phyloP scores from a whole-genome alignment of 768 basidiomycete genomes.

The Hysterangium stoloniferum region DNA sequence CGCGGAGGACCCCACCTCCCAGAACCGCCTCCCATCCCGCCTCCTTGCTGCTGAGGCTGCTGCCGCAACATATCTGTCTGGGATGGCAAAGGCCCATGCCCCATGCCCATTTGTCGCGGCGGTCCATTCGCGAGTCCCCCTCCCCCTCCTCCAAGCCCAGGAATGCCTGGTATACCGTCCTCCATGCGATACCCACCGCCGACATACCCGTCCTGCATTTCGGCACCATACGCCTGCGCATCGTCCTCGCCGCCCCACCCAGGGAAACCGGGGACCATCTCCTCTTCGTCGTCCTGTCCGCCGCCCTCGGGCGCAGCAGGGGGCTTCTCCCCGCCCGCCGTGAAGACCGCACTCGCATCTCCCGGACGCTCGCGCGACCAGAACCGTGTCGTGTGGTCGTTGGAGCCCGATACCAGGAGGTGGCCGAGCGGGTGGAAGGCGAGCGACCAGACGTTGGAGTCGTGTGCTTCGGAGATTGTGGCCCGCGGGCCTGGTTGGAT shows the following conservation, averaged over 20 bases:
- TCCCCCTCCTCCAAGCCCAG: constrained; percentile 46
- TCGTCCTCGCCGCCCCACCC: constrained; percentile 12
- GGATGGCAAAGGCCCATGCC: constrained; percentile 36
- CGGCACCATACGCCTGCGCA: constrained; percentile 15
- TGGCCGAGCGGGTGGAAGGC: constrained; percentile 95
- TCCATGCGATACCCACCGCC: constrained; percentile 24
- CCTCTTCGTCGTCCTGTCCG: constrained; percentile 69
- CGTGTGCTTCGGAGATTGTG: constrained; percentile 91
- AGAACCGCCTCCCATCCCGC: not conserved
- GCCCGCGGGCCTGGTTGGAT: constrained; percentile 56
- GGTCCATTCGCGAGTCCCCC: constrained; percentile 21
- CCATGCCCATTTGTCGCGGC: constrained; percentile 23
- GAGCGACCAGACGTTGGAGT: constrained; percentile 94
- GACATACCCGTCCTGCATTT: constrained; percentile 19
- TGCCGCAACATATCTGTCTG: constrained; percentile 43
- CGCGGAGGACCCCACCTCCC: not conserved
- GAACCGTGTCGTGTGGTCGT: constrained; percentile 98
- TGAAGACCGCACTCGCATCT: constrained; percentile 71
- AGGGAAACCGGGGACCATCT: constrained; percentile 66
- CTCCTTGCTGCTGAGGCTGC: not conserved
- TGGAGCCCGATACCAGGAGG: constrained; percentile 87
- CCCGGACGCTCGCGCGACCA: constrained; percentile 91
- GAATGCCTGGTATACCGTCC: constrained; percentile 32
- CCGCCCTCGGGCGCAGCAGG: constrained; percentile 52
- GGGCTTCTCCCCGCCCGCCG: constrained; percentile 78